A percentile compares a stretch with the other conserved stretches of the same genome.
Conservation (phyloP, 2,329 filamentous ascomycete species). For the Fusarium tupiense region DNA sequence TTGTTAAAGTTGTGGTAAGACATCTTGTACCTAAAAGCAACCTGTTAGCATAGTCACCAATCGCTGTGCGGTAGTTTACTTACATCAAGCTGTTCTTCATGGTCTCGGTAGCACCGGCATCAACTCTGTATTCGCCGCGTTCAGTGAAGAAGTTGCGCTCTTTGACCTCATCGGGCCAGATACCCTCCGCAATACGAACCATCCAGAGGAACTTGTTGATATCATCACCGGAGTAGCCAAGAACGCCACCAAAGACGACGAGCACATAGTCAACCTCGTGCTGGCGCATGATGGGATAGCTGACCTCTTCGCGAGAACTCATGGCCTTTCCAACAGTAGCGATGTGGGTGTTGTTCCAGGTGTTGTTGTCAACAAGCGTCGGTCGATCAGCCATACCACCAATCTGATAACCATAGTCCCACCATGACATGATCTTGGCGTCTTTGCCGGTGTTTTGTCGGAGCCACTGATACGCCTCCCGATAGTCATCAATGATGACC, state of each 20-base stretch:
- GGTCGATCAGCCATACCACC: conserved; percentile 98
- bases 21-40: conserved; percentile 91
- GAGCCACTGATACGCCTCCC: conserved; percentile 99
- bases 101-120: conserved; percentile 90
- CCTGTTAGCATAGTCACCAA: conserved; percentile 16
- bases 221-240: conserved; percentile 97
- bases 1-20: conserved; percentile 97
- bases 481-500: conserved; percentile 99
- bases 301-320: conserved; percentile 97
- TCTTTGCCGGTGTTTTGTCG: conserved; percentile 95
- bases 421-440: conserved; percentile 99
- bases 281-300: conserved; percentile 97
- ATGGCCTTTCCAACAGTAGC: conserved; percentile 99
- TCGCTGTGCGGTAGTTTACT: conserved; percentile 50
- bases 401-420: conserved; percentile 99
- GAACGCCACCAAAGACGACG: conserved; percentile 92
- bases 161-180: conserved; percentile 99
- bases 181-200: conserved; percentile 98
- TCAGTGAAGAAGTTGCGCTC: conserved; percentile 96
- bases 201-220: conserved; percentile 99
- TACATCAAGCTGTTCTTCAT: conserved; percentile 99
- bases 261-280: conserved; percentile 99
- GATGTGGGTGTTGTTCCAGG: conserved; percentile 99
- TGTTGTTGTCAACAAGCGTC: conserved; percentile 98
- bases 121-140: conserved; percentile 93